These are phyloP conservation scores for Lippia alba DNA, from an alignment of 305 asterid species.

Conservation along the genomic window DNA sequence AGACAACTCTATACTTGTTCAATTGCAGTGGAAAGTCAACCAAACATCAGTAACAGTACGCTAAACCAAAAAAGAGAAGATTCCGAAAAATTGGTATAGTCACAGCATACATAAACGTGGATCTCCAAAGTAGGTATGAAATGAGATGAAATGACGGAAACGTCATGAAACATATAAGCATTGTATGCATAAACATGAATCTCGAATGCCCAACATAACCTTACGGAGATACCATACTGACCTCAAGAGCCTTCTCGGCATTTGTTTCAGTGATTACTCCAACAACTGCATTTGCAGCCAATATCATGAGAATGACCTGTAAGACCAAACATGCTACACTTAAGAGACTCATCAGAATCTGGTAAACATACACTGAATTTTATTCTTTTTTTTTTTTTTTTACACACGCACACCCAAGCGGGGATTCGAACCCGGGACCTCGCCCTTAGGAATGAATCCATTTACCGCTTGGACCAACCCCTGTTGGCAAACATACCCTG, in stretches of 20 bases:
- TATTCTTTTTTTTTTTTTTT: no score
- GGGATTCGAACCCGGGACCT: no score
- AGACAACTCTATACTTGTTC: neutral
- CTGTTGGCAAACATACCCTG: slow-evolving; percentile 19
- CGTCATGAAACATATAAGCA: neutral
- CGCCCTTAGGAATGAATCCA: no score
- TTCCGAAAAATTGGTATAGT: neutral
- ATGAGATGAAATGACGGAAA: slow-evolving; percentile 2
- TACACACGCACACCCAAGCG: no score
- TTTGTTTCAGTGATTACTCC: slow-evolving; percentile 98
- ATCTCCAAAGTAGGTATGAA: neutral
- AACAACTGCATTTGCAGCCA: slow-evolving; percentile 99
- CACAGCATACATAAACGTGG: neutral
- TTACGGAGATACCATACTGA: slow-evolving; percentile 42
- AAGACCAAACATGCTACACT: slow-evolving; percentile 24
- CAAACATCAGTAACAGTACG: neutral
- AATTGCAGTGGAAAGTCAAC: slow-evolving; percentile 4
- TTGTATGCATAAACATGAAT: slow-evolving; percentile 6
- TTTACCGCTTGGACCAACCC: no score
- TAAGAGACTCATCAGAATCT: slow-evolving; percentile 25
- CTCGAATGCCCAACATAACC: slow-evolving; percentile 25
- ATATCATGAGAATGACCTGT: slow-evolving; percentile 93
- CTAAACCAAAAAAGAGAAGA: neutral
- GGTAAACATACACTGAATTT: slow-evolving; percentile 25
- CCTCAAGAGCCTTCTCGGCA: slow-evolving; percentile 99